Evolutionary conservation across 345 rosid species (phyloP).

Genomic region (Syzygium grande): DNA sequence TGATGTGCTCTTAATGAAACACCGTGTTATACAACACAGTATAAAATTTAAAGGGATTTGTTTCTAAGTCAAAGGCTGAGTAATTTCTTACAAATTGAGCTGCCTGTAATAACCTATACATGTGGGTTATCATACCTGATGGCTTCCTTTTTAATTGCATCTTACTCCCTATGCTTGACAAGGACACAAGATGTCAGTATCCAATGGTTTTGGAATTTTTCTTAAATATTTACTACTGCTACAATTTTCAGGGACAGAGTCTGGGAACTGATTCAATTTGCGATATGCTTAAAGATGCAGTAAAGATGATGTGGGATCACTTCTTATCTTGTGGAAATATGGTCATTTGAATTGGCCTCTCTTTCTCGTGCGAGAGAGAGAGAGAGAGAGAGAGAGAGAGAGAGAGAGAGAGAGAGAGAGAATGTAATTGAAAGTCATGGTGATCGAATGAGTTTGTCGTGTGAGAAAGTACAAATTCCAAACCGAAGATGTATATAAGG

Average conservation of each 20-base stretch:
- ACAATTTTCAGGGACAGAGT: slow-evolving; percentile 16
- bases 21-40: accelerated
- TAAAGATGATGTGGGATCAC: slow-evolving; percentile 31
- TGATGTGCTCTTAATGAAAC: background rate
- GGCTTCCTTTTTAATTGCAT: background rate
- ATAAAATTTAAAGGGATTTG: background rate
- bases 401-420: background rate
- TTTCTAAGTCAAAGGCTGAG: background rate
- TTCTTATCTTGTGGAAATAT: slow-evolving; percentile 5
- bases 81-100: background rate
- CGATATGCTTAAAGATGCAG: slow-evolving; percentile 23
- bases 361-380: background rate
- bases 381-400: background rate
- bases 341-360: background rate
- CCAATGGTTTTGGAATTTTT: background rate
- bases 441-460: background rate
- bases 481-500: background rate
- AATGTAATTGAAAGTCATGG: background rate
- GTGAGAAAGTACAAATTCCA: background rate
- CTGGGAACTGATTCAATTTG: slow-evolving; percentile 7
- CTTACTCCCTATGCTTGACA: background rate
- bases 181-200: background rate
- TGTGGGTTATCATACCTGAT: background rate
- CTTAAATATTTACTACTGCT: background rate
- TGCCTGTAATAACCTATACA: background rate